These are phyloP conservation scores for Symbiodinium pilosum DNA, from an alignment of 73 alveolate species.

Conservation along the genomic window DNA sequence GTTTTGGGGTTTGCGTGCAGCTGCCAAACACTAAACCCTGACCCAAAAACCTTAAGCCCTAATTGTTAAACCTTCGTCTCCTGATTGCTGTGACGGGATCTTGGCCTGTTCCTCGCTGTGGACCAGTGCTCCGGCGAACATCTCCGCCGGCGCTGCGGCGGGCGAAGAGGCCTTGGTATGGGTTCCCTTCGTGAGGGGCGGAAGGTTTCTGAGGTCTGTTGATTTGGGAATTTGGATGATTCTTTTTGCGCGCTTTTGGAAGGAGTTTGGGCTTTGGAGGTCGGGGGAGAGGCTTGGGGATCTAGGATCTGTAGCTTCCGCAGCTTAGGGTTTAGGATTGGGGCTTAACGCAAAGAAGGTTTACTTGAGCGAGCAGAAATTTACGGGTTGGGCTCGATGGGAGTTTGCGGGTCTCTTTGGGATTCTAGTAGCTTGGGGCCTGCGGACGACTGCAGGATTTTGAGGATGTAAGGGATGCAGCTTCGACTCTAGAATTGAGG, in stretches of 20 bases:
- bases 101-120: neutral
- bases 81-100: neutral
- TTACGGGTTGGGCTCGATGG: neutral
- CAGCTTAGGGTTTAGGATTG: neutral
- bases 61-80: neutral
- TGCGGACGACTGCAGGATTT: neutral
- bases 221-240: neutral
- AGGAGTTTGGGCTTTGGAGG: neutral
- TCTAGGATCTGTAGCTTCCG: neutral
- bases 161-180: conserved; percentile 1
- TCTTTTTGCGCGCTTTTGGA: neutral
- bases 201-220: neutral
- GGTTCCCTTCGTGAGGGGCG: neutral
- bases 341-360: neutral
- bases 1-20: neutral
- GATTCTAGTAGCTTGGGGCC: neutral
- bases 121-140: neutral
- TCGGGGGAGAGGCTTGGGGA: neutral
- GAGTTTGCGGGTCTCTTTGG: neutral
- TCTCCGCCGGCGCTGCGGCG: neutral
- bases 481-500: no score
- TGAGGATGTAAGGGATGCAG: neutral
- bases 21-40: neutral
- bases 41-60: neutral
- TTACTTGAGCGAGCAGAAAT: neutral